Evolutionary conservation across 179 eudicot species (phyloP), one percentile per base, ranked within the genome.

Genomic region (Beta corolliflora): DNA sequence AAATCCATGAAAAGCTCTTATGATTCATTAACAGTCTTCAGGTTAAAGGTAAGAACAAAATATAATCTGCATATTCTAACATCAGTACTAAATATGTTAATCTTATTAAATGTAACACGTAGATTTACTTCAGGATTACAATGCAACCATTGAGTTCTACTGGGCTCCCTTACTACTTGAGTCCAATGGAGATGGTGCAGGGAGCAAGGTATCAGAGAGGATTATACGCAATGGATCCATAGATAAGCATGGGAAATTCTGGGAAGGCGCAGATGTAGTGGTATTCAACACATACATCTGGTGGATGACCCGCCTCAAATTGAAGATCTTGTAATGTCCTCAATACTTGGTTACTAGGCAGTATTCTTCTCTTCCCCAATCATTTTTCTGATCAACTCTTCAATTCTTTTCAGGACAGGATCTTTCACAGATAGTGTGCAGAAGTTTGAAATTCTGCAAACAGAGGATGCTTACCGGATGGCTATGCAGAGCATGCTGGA

Each of bases 161-260:
- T 96, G 99, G 99, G 98, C 98, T 36, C 99, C 99, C 5, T 91
- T 94, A 73, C 87, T 96, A 50, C 87, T 96, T 5, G 99, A 92
- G 79, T 96, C 99, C 44, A 96, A 96, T 80, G 86, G 96, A 0
- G 99, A 96, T 72, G 86, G 92, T 79, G 93, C 92, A 1, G 81
- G 86, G 1, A 60, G 69, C 73, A 75, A 94, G 25, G 73, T 92
- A 61, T 64, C 90, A 0, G 93, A 92, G 70, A 89, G 99, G 71
- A 45, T 92, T 16, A 92, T 96, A 23, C 86, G 93, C 9, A 91
- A 88, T 80, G 93, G 91, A 7, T 94, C 99, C 4, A 93, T 96
- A 11, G 86, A 88, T 19, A 89, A 76, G 80, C 99, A 96, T 55
- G 98, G 96, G n/a, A 76, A 86, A 54, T 79, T 88, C 78, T 96